These are phyloP conservation scores for Mycena polygramma DNA, from an alignment of 768 basidiomycete genomes.

Conservation along the genomic window DNA sequence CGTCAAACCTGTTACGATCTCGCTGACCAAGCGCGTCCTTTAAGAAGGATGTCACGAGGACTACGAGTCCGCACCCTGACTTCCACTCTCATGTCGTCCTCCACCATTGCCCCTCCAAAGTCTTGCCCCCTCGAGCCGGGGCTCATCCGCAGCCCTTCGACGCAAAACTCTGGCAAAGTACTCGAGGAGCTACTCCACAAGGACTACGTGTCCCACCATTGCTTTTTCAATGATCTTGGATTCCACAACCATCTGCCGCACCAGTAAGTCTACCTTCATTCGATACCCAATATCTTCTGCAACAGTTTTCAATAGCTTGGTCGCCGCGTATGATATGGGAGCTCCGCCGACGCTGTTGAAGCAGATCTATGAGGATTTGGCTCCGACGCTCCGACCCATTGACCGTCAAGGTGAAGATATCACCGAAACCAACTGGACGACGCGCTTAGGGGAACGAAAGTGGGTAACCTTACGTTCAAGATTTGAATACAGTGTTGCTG, in stretches of 20 bases:
- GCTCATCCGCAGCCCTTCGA: constrained; percentile 33
- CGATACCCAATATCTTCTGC: neutral
- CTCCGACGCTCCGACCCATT: constrained; percentile 43
- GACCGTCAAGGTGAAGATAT: constrained; percentile 44
- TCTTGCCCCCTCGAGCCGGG: constrained; percentile 21
- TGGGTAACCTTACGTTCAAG: constrained; percentile 38
- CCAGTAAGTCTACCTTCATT: constrained; percentile 48
- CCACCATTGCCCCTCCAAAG: neutral
- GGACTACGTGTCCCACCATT: constrained; percentile 54
- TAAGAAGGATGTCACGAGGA: too few species aligned
- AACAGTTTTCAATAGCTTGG: constrained; percentile 42
- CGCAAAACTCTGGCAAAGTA: constrained; percentile 44
- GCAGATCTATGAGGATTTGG: constrained; percentile 51
- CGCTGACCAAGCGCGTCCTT: too few species aligned
- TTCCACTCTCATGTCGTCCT: neutral
- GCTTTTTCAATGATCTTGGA: constrained; percentile 50
- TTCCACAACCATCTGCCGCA: constrained; percentile 61
- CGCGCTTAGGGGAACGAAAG: constrained; percentile 53
- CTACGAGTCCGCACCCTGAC: too few species aligned
- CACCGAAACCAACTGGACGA: constrained; percentile 48
- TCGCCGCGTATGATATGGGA: constrained; percentile 59
- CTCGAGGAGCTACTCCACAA: constrained; percentile 51
- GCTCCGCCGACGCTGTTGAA: constrained; percentile 51
- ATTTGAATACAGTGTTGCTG: neutral
- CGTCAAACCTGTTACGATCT: too few species aligned